phyloP scores from a whole-genome alignment of 2,329 filamentous ascomycete genomes.

The Aspergillus tanneri region DNA sequence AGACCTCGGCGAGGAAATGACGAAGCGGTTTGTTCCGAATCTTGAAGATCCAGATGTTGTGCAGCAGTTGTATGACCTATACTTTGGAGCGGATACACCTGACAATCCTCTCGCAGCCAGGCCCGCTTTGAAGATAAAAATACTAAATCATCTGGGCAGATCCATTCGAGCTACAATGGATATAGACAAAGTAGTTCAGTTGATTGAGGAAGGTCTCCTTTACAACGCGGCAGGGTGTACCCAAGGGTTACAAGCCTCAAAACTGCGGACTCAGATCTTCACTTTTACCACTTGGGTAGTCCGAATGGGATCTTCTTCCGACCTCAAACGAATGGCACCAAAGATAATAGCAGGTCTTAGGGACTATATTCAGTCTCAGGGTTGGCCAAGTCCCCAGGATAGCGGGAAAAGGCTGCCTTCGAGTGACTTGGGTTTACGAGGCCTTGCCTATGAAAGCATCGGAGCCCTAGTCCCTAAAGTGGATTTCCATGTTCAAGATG shows the following conservation, averaged over 20 bases:
- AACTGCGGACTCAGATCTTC: slow-evolving; percentile 79
- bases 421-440: slow-evolving; percentile 67
- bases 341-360: slow-evolving; percentile 67
- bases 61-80: slow-evolving; percentile 67
- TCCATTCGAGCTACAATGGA: slow-evolving; percentile 72
- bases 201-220: slow-evolving; percentile 66
- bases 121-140: slow-evolving; percentile 72
- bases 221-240: slow-evolving; percentile 44
- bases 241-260: slow-evolving; percentile 70
- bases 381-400: slow-evolving; percentile 69
- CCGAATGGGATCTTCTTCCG: slow-evolving; percentile 62
- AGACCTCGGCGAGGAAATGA: slow-evolving; percentile 80
- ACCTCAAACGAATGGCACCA: slow-evolving; percentile 65
- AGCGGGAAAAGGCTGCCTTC: slow-evolving; percentile 55
- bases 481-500: slow-evolving; percentile 36
- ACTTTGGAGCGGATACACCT: slow-evolving; percentile 59
- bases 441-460: slow-evolving; percentile 85
- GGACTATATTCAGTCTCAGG: slow-evolving; percentile 73
- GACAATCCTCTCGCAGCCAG: slow-evolving; percentile 52
- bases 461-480: slow-evolving; percentile 66
- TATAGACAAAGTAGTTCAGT: slow-evolving; percentile 63
- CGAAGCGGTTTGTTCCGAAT: slow-evolving; percentile 71
- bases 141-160: slow-evolving; percentile 72
- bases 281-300: slow-evolving; percentile 85
- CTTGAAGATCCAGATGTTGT: slow-evolving; percentile 69